Conservation (phyloP, 768 basidiomycete species). For the Hericium alpestre region DNA sequence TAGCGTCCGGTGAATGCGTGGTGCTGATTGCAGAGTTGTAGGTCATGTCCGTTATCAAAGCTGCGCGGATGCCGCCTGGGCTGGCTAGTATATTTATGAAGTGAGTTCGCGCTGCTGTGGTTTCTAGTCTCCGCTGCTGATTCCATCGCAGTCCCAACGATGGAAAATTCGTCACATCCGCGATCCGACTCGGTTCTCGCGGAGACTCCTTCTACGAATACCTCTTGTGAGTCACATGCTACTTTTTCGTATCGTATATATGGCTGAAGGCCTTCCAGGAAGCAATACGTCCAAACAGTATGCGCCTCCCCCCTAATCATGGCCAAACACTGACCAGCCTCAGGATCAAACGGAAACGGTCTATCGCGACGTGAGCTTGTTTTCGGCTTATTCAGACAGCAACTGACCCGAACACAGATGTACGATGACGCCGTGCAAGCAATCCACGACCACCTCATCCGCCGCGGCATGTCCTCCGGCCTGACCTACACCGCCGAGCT, state of each 20-base stretch:
- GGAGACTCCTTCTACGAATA: slow-evolving; percentile 96
- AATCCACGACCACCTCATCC: slow-evolving; percentile 65
- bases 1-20: not conserved
- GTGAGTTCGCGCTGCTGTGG: slow-evolving; percentile 27
- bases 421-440: slow-evolving; percentile 81
- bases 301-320: slow-evolving; percentile 2
- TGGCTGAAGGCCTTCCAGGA: slow-evolving; percentile 23
- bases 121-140: not conserved
- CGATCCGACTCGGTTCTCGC: slow-evolving; percentile 82
- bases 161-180: slow-evolving; percentile 50
- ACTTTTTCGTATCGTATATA: not conserved
- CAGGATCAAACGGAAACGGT: slow-evolving; percentile 65
- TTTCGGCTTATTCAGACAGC: not conserved
- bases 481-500: slow-evolving; percentile 80
- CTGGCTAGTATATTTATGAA: slow-evolving; percentile 78
- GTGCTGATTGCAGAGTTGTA: slow-evolving; percentile 12
- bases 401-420: slow-evolving; percentile 43
- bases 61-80: slow-evolving; percentile 53
- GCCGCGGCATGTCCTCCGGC: slow-evolving; percentile 44
- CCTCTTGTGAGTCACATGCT: slow-evolving; percentile 43
- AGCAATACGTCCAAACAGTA: slow-evolving; percentile 79
- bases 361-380: slow-evolving; percentile 56
- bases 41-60: slow-evolving; percentile 65
- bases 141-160: slow-evolving; percentile 28
- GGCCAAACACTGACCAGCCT: not conserved